Percentiles rank a stretch among this genome's conserved stretches.
Conservation (phyloP, 495 filamentous ascomycete species). For the Trichocladium uniseriatum region DNA sequence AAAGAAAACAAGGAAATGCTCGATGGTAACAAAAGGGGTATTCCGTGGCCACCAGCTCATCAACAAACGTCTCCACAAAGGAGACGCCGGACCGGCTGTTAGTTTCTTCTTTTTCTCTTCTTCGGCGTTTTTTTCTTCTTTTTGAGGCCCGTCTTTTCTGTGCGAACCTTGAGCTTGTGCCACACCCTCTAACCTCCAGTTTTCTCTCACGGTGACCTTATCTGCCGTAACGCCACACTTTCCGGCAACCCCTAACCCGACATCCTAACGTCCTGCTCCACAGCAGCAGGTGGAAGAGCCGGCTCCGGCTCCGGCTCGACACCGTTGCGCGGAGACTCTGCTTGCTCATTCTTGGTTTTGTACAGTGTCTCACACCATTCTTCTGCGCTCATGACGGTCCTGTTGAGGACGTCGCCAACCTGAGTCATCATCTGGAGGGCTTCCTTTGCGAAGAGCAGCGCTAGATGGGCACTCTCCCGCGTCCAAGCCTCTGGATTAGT, state of each 20-base stretch:
- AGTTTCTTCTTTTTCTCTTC: neutral
- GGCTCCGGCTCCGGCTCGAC: neutral
- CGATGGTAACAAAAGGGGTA: no score
- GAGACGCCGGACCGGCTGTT: neutral
- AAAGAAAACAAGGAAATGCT: no score
- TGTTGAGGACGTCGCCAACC: conserved; percentile 69
- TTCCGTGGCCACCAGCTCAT: no score
- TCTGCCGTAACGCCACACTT: neutral
- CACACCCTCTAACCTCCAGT: neutral
- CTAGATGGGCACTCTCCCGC: conserved; percentile 51
- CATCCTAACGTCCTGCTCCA: conserved; percentile 10
- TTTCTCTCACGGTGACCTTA: neutral
- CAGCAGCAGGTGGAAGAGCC: neutral
- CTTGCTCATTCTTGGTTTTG: conserved; percentile 33
- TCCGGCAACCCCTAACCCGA: neutral
- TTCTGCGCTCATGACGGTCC: conserved; percentile 79
- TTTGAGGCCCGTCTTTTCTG: no score
- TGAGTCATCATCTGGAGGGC: conserved; percentile 83
- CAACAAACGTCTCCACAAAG: no score
- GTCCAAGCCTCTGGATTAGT: conserved; percentile 29
- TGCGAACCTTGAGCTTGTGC: neutral
- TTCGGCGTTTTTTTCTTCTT: neutral
- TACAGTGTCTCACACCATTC: conserved; percentile 74
- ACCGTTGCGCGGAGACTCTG: neutral
- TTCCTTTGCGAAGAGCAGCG: conserved; percentile 74